These are phyloP conservation scores for Amaranthus cruentus DNA, from an alignment of 148 eudicot genomes.

Conservation along the genomic window DNA sequence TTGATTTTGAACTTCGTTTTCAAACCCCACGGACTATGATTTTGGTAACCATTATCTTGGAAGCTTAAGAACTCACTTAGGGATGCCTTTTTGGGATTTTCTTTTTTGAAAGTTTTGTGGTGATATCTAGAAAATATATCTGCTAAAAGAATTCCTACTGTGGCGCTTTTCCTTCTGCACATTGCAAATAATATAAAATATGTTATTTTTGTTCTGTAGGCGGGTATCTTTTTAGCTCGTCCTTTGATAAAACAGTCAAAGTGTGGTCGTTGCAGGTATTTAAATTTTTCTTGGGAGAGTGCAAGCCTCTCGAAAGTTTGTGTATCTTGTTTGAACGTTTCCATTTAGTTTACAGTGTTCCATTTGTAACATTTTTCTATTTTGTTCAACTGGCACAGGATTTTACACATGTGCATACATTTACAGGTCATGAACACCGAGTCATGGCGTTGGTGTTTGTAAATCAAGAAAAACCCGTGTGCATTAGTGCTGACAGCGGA, in stretches of 20 bases:
- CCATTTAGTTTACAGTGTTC: not conserved
- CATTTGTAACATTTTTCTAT: not conserved
- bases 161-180: not conserved
- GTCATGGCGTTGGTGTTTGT: slow-evolving; percentile 67
- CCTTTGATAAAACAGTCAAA: slow-evolving; percentile 68
- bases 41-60: too few relatives aligned
- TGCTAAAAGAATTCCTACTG: not conserved
- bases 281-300: not conserved
- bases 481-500: slow-evolving; percentile 87
- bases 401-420: slow-evolving; percentile 68
- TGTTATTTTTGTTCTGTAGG: slow-evolving; percentile 47
- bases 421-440: slow-evolving; percentile 74
- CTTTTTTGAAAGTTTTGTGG: too few relatives aligned
- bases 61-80: too few relatives aligned
- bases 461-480: slow-evolving; percentile 59
- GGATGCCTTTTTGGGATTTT: too few relatives aligned
- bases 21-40: too few relatives aligned
- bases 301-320: too few relatives aligned
- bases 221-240: slow-evolving; percentile 82
- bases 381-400: slow-evolving; percentile 44
- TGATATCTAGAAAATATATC: too few relatives aligned
- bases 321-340: not conserved
- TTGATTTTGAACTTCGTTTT: too few relatives aligned
- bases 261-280: slow-evolving; percentile 91
- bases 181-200: slow-evolving; percentile 18